These are phyloP conservation scores for Salix arbutifolia DNA, from an alignment of 345 rosid species.

Conservation along the genomic window DNA sequence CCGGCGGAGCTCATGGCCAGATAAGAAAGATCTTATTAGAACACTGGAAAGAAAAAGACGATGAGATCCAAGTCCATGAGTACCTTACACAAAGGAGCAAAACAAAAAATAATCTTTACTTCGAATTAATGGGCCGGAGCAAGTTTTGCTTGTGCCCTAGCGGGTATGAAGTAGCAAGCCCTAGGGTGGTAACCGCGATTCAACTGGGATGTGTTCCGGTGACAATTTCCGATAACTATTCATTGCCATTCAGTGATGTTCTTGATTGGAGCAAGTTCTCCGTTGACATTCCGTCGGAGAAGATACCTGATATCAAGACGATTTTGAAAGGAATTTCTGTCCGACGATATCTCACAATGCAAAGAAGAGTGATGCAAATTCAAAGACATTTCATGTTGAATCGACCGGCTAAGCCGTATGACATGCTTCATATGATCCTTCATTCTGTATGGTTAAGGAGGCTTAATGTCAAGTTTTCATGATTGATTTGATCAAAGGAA, in stretches of 20 bases:
- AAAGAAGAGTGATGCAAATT: slow-evolving; percentile 39
- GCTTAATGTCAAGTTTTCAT: slow-evolving; percentile 43
- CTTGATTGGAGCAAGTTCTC: slow-evolving; percentile 57
- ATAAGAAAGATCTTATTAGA: slow-evolving; percentile 41
- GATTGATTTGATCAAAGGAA: neutral
- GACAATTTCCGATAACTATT: slow-evolving; percentile 41
- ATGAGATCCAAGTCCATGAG: slow-evolving; percentile 46
- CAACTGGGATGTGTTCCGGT: slow-evolving; percentile 57
- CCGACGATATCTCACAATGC: slow-evolving; percentile 31
- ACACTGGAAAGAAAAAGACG: slow-evolving; percentile 66
- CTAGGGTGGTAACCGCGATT: slow-evolving; percentile 49
- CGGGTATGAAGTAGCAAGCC: slow-evolving; percentile 71
- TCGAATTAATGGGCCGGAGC: slow-evolving; percentile 36
- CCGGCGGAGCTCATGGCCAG: slow-evolving; percentile 61
- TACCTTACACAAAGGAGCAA: slow-evolving; percentile 31
- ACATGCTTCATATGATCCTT: slow-evolving; percentile 56
- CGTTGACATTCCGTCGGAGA: slow-evolving; percentile 29
- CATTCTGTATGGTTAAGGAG: slow-evolving; percentile 71
- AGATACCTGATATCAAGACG: slow-evolving; percentile 45
- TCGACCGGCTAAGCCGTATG: slow-evolving; percentile 58
- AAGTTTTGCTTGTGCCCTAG: slow-evolving; percentile 64
- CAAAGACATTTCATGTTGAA: slow-evolving; percentile 48
- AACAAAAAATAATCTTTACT: slow-evolving; percentile 23
- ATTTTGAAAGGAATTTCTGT: slow-evolving; percentile 33
- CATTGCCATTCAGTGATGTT: slow-evolving; percentile 57